Conservation (phyloP, 352 stramenopile species). For the Pythium sukuiense region DNA sequence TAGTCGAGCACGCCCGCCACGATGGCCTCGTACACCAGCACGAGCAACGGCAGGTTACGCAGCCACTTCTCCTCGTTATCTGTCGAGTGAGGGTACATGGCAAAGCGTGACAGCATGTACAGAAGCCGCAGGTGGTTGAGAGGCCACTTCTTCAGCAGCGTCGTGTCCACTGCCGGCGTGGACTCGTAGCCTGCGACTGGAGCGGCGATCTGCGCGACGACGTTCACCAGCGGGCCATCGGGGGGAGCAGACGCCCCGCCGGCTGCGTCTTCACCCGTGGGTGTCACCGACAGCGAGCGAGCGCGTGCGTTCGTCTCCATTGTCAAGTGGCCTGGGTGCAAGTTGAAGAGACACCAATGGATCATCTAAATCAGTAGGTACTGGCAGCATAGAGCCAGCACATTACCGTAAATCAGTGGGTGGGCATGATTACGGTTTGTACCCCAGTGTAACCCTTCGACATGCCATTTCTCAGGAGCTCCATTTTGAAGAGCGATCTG, state of each 20-base stretch:
- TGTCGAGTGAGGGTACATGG: slow-evolving; percentile 80
- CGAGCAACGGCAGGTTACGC: slow-evolving; percentile 93
- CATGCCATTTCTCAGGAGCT: neutral
- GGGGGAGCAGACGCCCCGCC: neutral
- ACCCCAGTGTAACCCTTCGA: neutral
- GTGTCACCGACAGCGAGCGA: slow-evolving; percentile 2
- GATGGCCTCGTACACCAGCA: slow-evolving; percentile 97
- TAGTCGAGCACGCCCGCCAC: slow-evolving; percentile 94
- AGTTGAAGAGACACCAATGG: slow-evolving; percentile 19
- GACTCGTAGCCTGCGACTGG: neutral
- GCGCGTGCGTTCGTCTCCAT: slow-evolving; percentile 6
- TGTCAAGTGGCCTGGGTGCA: neutral
- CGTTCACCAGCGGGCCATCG: neutral
- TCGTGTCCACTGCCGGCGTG: slow-evolving; percentile 6
- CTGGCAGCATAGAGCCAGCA: neutral
- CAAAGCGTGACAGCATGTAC: slow-evolving; percentile 96
- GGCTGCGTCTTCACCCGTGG: neutral
- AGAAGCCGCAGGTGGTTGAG: slow-evolving; percentile 95
- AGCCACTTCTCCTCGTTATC: slow-evolving; percentile 96
- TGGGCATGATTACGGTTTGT: slow-evolving; percentile 1
- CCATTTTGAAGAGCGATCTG: slow-evolving; percentile 5
- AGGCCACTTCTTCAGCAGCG: slow-evolving; percentile 36
- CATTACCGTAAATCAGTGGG: neutral
- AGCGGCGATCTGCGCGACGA: neutral
- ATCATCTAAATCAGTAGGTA: slow-evolving; percentile 7